Conservation (phyloP, 495 filamentous ascomycete species). For the Penicillium crystallinum region DNA sequence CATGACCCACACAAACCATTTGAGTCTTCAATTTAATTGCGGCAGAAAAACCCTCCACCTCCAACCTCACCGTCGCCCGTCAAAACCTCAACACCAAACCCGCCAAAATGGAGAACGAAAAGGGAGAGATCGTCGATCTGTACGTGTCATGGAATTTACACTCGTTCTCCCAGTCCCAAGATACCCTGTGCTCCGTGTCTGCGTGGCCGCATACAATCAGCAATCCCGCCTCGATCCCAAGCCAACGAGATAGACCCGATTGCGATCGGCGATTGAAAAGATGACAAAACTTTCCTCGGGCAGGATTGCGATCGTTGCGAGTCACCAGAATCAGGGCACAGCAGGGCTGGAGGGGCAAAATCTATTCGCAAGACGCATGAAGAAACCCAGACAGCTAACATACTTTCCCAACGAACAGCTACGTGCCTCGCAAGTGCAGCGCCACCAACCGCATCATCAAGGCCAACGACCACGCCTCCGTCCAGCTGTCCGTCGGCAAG, state of each 20-base stretch:
- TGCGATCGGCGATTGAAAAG: background rate
- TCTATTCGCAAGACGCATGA: conserved; percentile 8
- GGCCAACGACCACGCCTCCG: conserved; percentile 94
- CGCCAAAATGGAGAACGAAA: conserved; percentile 89
- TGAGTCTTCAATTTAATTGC: conserved; percentile 23
- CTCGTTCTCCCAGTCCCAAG: conserved; percentile 8
- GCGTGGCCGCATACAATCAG: conserved; percentile 11
- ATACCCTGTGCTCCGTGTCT: conserved; percentile 15
- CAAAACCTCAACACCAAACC: conserved; percentile 38
- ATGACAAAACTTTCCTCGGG: background rate
- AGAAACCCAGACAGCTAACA: conserved; percentile 17
- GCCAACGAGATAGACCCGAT: conserved; percentile 1
- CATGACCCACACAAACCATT: conserved; percentile 48
- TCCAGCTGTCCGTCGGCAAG: conserved; percentile 85
- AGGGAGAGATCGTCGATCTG: conserved; percentile 99
- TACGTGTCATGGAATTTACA: conserved; percentile 43
- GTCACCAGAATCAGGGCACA: conserved; percentile 10
- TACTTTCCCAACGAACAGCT: conserved; percentile 48
- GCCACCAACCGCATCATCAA: conserved; percentile 98
- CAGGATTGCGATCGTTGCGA: conserved; percentile 4
- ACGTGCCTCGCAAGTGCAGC: conserved; percentile 98
- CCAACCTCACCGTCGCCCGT: conserved; percentile 40
- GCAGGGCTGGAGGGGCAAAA: background rate
- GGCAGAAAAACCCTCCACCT: conserved; percentile 27
- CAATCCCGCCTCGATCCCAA: conserved; percentile 4